These are phyloP conservation scores for Phytophthora palmivora DNA, from an alignment of 352 stramenopile genomes.

Conservation along the genomic window DNA sequence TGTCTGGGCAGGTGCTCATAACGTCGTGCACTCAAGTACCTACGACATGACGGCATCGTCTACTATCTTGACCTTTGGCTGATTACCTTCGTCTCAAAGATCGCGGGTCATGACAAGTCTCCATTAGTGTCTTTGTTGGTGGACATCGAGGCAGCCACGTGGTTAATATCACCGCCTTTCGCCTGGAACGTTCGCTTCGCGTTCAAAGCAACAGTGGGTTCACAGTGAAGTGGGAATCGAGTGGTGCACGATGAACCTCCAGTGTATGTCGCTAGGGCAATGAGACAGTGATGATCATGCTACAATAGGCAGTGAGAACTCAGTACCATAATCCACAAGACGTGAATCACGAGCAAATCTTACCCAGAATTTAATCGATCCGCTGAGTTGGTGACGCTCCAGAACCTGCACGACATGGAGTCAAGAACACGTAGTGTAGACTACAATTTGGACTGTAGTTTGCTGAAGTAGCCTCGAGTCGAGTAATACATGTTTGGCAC, in stretches of 20 bases:
- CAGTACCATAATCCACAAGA: slow-evolving; percentile 1
- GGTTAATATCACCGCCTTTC: slow-evolving; percentile 22
- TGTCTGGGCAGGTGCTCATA: too few species aligned
- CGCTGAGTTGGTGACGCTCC: slow-evolving; percentile 4
- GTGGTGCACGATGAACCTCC: background rate
- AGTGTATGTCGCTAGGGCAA: background rate
- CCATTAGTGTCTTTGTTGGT: background rate
- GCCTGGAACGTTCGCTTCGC: slow-evolving; percentile 16
- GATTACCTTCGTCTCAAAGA: slow-evolving; percentile 15
- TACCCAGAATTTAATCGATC: slow-evolving; percentile 15
- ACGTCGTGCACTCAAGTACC: too few species aligned
- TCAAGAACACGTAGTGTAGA: too few species aligned
- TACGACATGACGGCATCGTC: too few species aligned
- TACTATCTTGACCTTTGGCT: background rate
- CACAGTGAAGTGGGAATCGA: background rate
- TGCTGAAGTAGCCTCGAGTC: too few species aligned
- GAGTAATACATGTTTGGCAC: too few species aligned
- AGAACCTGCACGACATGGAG: background rate
- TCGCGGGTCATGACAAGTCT: slow-evolving; percentile 5
- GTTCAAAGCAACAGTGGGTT: slow-evolving; percentile 20
- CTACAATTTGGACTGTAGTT: too few species aligned
- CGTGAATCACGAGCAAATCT: slow-evolving; percentile 6
- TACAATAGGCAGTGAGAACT: background rate
- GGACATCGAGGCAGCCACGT: too few species aligned
- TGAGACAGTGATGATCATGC: slow-evolving; percentile 1